A percentile compares a stretch with the other conserved stretches of the same genome.
Evolutionary conservation across 1,139 yeast genomes (phyloP).

Genomic region (Waltiozyma solani): DNA sequence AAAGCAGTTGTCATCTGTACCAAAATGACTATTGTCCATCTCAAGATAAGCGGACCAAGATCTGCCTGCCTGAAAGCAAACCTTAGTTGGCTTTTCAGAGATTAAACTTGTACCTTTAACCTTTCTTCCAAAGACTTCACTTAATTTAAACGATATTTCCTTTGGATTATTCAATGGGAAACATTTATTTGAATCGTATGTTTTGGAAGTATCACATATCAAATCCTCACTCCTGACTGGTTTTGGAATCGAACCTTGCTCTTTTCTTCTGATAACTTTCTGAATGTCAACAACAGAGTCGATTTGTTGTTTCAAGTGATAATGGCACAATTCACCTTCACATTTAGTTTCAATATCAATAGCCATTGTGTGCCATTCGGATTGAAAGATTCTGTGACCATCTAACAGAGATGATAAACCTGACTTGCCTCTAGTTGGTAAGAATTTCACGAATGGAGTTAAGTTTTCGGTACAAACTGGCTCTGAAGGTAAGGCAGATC

Average conservation of each 20-base stretch:
- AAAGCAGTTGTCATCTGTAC: constrained; percentile 24
- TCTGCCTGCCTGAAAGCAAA: constrained; percentile 35
- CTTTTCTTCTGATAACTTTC: constrained; percentile 47
- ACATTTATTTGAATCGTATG: constrained; percentile 55
- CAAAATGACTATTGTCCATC: constrained; percentile 19
- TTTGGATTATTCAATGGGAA: constrained; percentile 60
- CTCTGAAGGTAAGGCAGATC: constrained; percentile 91
- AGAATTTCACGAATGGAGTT: constrained; percentile 82
- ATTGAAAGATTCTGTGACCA: constrained; percentile 93
- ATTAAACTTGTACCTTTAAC: constrained; percentile 58
- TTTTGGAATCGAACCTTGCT: constrained; percentile 63
- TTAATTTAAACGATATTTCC: constrained; percentile 42
- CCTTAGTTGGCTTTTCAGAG: constrained; percentile 28
- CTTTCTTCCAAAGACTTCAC: constrained; percentile 58
- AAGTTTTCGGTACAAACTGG: constrained; percentile 96
- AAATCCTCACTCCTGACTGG: constrained; percentile 63
- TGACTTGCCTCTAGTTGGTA: constrained; percentile 89
- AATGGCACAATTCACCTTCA: constrained; percentile 31
- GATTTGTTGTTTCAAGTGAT: constrained; percentile 58
- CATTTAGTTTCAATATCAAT: constrained; percentile 68
- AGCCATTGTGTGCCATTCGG: constrained; percentile 92
- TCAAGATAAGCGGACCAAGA: constrained; percentile 35
- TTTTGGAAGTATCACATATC: constrained; percentile 59
- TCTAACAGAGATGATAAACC: constrained; percentile 82
- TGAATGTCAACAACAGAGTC: constrained; percentile 68